Evolutionary conservation across 2,329 filamentous ascomycete genomes (phyloP), one percentile per base, ranked within the genome.

Genomic region (Chrysosporium keratinophilum): DNA sequence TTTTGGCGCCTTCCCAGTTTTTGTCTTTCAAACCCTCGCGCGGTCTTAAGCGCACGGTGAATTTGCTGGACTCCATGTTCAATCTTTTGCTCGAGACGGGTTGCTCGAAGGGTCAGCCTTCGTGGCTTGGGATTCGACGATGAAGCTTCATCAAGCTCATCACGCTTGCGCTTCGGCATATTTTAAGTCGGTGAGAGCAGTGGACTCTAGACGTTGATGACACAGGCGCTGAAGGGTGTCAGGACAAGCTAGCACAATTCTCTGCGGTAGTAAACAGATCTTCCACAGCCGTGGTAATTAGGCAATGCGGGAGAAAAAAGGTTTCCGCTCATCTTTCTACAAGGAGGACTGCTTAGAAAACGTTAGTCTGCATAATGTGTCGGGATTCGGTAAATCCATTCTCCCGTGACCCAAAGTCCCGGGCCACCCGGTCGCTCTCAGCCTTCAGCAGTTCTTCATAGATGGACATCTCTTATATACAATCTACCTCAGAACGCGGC

Each of bases 11-110:
- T 72, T 19, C 79, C 77, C 54, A 83, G 70, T 63, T 84, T 84
- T 65, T 84, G 81, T 48, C 80, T 71, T 65, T 84, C 81, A 59
- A 83, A 81, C 10, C 77, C 77, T 42, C 78, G 77, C 35, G 78
- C 78, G 9, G 77, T 70, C 62, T 81, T 82, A 42, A 83, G 72
- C 1, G 77, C 78, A 23, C 72, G 67, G 17, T 71, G 69, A 3
- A 83, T 69, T 17, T 72, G 62, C 54, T 75, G 74, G 42, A 74
- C 72, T 23, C 74, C 75, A 45, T 76, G 71, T 33, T 75, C 69
- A 55, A 82, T 71, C 58, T 75, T 74, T 51, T 72, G 65, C 37
- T 70, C 67, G 2, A 78, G 62, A 14, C 73, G 69, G 34, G 65
- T 61, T 6, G 62, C 62, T 59, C 69, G 69, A 45, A 69, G 61